A percentile compares a stretch with the other conserved stretches of the same genome.
These are phyloP conservation scores for Aspergillus tubingensis DNA, from an alignment of 2,329 filamentous ascomycete genomes.

Conservation along the genomic window DNA sequence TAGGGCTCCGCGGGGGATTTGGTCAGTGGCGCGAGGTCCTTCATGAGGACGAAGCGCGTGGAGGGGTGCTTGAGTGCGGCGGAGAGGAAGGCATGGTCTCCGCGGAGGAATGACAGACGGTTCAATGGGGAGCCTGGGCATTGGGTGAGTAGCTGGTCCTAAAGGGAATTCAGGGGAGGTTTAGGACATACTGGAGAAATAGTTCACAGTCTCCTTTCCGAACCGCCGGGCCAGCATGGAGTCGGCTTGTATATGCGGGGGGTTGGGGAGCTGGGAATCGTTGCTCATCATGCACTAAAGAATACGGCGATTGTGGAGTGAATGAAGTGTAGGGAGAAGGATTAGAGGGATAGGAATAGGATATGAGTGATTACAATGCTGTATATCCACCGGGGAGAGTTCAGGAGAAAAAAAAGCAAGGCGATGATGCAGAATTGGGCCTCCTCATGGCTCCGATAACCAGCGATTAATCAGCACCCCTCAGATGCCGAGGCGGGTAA, in stretches of 20 bases:
- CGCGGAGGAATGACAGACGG: slow-evolving; percentile 52
- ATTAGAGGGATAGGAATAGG: background rate
- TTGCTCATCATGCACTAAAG: slow-evolving; percentile 28
- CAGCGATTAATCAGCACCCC: slow-evolving; percentile 16
- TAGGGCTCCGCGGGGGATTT: slow-evolving; percentile 63
- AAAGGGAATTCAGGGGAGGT: background rate
- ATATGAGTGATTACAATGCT: background rate
- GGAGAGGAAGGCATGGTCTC: slow-evolving; percentile 51
- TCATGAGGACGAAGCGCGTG: slow-evolving; percentile 71
- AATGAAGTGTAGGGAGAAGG: background rate
- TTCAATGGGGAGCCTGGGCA: slow-evolving; percentile 51
- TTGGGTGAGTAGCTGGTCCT: slow-evolving; percentile 1
- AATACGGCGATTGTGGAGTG: background rate
- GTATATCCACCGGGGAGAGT: background rate
- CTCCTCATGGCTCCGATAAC: slow-evolving; percentile 13
- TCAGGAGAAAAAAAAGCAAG: background rate
- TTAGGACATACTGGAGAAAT: slow-evolving; percentile 48
- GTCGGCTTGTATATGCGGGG: slow-evolving; percentile 60
- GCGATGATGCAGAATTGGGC: background rate
- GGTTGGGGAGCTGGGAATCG: slow-evolving; percentile 53
- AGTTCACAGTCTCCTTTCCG: slow-evolving; percentile 54
- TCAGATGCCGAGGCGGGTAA: slow-evolving; percentile 10
- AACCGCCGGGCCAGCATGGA: slow-evolving; percentile 55
- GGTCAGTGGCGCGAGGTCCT: slow-evolving; percentile 74
- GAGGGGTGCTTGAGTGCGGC: slow-evolving; percentile 50